Percentiles rank a stretch among this genome's conserved stretches.
Conservation (phyloP, 2,329 filamentous ascomycete species). For the Colletotrichum tanaceti region DNA sequence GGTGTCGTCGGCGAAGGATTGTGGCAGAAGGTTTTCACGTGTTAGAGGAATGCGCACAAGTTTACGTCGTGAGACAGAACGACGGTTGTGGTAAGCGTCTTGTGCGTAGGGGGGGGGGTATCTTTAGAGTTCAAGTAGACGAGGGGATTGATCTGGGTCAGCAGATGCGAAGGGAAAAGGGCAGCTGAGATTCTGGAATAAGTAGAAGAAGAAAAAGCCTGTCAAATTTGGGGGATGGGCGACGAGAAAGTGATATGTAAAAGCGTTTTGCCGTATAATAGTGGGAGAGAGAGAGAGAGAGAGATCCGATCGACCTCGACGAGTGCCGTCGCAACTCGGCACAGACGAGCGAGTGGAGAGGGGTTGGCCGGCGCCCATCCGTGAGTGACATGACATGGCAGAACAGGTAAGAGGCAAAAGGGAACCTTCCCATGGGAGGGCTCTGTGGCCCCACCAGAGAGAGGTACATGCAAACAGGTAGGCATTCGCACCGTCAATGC, state of each 20-base stretch:
- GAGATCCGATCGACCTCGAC: slow-evolving; percentile 16
- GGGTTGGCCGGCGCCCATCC: slow-evolving; percentile 36
- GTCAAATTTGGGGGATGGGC: slow-evolving; percentile 6
- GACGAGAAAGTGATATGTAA: slow-evolving; percentile 33
- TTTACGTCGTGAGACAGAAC: slow-evolving; percentile 21
- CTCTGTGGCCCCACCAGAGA: slow-evolving; percentile 18
- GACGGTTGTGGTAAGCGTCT: slow-evolving; percentile 24
- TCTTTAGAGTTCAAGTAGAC: slow-evolving; percentile 19
- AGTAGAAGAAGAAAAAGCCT: neutral
- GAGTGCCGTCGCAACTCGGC: slow-evolving; percentile 38
- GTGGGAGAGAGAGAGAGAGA: neutral
- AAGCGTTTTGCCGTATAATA: neutral
- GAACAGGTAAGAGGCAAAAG: slow-evolving; percentile 38
- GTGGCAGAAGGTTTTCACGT: slow-evolving; percentile 34
- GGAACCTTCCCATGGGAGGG: slow-evolving; percentile 16
- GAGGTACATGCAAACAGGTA: slow-evolving; percentile 26
- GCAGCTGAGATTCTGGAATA: slow-evolving; percentile 24
- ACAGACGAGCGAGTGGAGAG: slow-evolving; percentile 21
- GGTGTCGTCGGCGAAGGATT: neutral
- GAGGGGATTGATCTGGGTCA: slow-evolving; percentile 16
- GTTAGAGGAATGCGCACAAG: slow-evolving; percentile 25
- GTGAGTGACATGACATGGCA: slow-evolving; percentile 21
- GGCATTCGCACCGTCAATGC: slow-evolving; percentile 1
- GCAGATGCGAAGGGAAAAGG: neutral
- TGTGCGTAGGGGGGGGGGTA: slow-evolving; percentile 18